Conservation (phyloP, 2,329 filamentous ascomycete genomes). For the Claviceps sp. region DNA sequence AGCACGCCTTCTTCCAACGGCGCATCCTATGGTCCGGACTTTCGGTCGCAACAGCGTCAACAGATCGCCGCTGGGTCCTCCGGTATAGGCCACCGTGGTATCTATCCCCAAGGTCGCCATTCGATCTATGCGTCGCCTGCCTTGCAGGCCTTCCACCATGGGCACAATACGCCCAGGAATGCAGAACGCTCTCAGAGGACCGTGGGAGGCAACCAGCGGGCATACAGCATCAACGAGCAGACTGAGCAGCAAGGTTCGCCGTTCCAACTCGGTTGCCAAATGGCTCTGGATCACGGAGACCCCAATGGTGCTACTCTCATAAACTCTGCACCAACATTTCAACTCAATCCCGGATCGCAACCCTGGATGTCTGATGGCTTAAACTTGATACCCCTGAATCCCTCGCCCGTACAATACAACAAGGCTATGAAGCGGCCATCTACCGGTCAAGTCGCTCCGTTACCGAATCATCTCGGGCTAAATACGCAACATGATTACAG, state of each 20-base stretch:
- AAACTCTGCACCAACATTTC: constrained; percentile 24
- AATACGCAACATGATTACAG: constrained; percentile 16
- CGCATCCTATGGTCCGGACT: constrained; percentile 13
- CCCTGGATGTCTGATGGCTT: constrained; percentile 27
- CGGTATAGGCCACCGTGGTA: constrained; percentile 25
- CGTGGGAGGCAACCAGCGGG: constrained; percentile 22
- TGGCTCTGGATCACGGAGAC: constrained; percentile 21
- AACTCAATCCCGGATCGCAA: constrained; percentile 33
- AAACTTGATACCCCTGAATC: constrained; percentile 16
- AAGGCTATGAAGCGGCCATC: constrained; percentile 22
- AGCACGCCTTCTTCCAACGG: constrained; percentile 13
- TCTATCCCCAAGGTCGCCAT: constrained; percentile 32
- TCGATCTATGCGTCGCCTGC: constrained; percentile 32
- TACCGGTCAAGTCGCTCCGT: constrained; percentile 25
- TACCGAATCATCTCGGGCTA: constrained; percentile 17
- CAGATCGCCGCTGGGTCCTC: constrained; percentile 20
- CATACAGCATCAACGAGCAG: constrained; percentile 24
- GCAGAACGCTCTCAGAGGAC: constrained; percentile 34
- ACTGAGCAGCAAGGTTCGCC: constrained; percentile 25
- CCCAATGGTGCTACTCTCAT: constrained; percentile 13
- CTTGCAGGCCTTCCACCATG: constrained; percentile 20
- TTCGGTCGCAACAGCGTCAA: constrained; percentile 17
- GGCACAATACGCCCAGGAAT: constrained; percentile 27
- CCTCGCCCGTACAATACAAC: constrained; percentile 14
- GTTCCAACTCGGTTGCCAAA: constrained; percentile 18